Evolutionary conservation across 495 filamentous ascomycete genomes (phyloP).

Genomic region (Penicillium crystallinum): DNA sequence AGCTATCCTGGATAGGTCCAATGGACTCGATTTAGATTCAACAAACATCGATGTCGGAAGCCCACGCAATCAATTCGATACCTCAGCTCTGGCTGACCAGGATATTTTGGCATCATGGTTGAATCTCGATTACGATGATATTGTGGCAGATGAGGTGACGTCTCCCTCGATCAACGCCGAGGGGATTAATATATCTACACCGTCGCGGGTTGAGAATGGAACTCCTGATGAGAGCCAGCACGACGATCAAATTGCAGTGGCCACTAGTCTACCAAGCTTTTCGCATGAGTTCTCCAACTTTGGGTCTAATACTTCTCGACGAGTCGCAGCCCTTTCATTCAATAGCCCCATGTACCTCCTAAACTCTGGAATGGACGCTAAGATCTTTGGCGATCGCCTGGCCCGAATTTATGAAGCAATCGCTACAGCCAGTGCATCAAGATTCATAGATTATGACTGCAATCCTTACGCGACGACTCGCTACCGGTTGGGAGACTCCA

Average conservation of each 20-base stretch:
- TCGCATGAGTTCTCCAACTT: neutral
- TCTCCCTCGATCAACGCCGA: neutral
- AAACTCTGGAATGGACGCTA: conserved; percentile 19
- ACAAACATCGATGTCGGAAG: neutral
- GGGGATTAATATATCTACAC: neutral
- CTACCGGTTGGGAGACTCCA: conserved; percentile 13
- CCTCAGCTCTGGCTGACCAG: neutral
- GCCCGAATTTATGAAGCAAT: conserved; percentile 18
- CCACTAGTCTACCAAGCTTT: neutral
- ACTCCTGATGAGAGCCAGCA: neutral
- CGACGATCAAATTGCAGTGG: neutral
- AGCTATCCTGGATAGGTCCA: no score
- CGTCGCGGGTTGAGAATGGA: neutral
- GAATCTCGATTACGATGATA: conserved; percentile 7
- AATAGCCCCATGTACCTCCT: conserved; percentile 21
- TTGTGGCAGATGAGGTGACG: neutral
- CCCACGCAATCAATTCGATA: neutral
- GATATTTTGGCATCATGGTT: conserved; percentile 8
- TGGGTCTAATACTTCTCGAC: neutral
- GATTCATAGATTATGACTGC: conserved; percentile 20
- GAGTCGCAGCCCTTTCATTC: neutral
- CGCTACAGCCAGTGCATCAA: conserved; percentile 15
- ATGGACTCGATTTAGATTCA: no score
- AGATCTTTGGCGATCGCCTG: conserved; percentile 15
- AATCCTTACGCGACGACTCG: conserved; percentile 17